Conservation (phyloP, 1,284 basidiomycete species). For the Rhodotorula mucilaginosa region DNA sequence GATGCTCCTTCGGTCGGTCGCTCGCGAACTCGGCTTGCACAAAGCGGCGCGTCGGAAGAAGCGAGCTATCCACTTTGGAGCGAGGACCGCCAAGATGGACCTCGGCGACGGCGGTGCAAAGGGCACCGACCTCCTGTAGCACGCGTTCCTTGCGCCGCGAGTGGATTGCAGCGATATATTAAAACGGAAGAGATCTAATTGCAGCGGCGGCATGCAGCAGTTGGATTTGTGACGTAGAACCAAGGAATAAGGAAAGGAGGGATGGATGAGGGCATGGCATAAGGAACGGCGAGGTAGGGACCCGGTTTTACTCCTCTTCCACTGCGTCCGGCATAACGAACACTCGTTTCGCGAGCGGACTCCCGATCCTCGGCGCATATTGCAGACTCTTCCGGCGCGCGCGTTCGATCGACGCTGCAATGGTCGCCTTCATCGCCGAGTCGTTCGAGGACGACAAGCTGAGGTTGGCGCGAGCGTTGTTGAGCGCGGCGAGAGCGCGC, state of each 20-base stretch:
- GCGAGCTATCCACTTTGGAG: conserved; percentile 96
- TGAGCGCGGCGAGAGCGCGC: conserved; percentile 32
- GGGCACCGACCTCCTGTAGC: conserved; percentile 39
- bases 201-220: no score
- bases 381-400: conserved; percentile 35
- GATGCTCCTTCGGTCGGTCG: conserved; percentile 70
- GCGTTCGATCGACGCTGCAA: conserved; percentile 38
- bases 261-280: no score
- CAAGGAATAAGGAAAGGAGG: neutral
- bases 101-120: conserved; percentile 49
- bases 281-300: no score
- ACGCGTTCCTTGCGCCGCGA: no score
- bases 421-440: conserved; percentile 28
- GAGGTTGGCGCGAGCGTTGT: conserved; percentile 2
- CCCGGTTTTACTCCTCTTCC: conserved; percentile 22
- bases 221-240: no score
- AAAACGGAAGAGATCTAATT: no score
- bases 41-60: conserved; percentile 81
- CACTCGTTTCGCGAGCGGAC: conserved; percentile 39
- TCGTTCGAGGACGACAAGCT: conserved; percentile 1
- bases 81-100: conserved; percentile 85
- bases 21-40: conserved; percentile 64
- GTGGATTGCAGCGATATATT: no score
- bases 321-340: conserved; percentile 29
- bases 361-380: conserved; percentile 42